A percentile compares a stretch with the other conserved stretches of the same genome.
Evolutionary conservation across 305 asterid genomes (phyloP).

Genomic region (Fraxinus baroniana): DNA sequence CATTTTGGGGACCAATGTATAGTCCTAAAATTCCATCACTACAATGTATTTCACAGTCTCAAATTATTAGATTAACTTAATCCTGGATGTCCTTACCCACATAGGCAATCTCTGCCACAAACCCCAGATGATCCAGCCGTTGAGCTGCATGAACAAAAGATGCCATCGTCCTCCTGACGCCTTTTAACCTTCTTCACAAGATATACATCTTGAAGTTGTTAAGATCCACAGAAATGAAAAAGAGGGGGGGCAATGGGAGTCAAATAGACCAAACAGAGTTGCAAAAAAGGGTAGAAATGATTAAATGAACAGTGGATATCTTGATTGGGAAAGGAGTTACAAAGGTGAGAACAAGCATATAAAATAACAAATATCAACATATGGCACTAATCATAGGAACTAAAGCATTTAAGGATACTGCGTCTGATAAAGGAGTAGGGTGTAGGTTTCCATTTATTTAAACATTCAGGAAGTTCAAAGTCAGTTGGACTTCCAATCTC

Average conservation of each 20-base stretch:
- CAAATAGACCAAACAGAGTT: neutral
- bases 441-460: slow-evolving; percentile 57
- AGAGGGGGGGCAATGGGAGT: neutral
- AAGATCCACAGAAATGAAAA: slow-evolving; percentile 35
- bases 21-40: neutral
- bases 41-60: neutral
- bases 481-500: slow-evolving; percentile 76
- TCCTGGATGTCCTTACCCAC: slow-evolving; percentile 58
- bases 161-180: slow-evolving; percentile 87
- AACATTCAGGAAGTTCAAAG: slow-evolving; percentile 88
- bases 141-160: slow-evolving; percentile 81
- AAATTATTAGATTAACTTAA: slow-evolving; percentile 12
- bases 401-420: slow-evolving; percentile 64
- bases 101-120: slow-evolving; percentile 86
- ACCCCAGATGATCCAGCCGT: slow-evolving; percentile 62
- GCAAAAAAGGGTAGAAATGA: neutral
- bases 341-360: neutral
- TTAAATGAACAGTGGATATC: neutral
- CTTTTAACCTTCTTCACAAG: slow-evolving; percentile 75
- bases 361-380: slow-evolving; percentile 4
- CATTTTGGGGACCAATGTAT: neutral
- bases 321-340: neutral
- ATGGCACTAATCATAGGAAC: slow-evolving; percentile 7
- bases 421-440: slow-evolving; percentile 71
- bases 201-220: slow-evolving; percentile 66